Evolutionary conservation across 192 early-diverging fungal genomes (phyloP).

Genomic region (Paraglomus brasilianum): DNA sequence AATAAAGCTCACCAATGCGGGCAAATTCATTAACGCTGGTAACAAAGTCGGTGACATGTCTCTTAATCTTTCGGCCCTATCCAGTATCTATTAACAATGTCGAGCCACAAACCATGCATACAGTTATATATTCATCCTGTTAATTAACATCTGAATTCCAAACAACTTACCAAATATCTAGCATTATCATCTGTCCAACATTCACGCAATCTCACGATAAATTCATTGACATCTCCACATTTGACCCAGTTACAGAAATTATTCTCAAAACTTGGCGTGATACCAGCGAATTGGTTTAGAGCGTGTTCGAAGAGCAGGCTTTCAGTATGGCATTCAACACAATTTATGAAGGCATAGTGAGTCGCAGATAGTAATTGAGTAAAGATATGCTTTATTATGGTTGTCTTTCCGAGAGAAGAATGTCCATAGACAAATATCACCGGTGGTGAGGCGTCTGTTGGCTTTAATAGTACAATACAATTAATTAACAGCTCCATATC

Average conservation of each 20-base stretch:
- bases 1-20: constrained; percentile 57
- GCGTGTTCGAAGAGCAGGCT: constrained; percentile 77
- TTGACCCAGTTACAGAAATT: constrained; percentile 44
- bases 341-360: constrained; percentile 63
- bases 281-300: constrained; percentile 62
- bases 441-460: constrained; percentile 40
- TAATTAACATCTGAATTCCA: background rate
- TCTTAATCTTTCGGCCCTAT: constrained; percentile 78
- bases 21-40: constrained; percentile 66
- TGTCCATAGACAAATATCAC: constrained; percentile 50
- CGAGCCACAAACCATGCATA: background rate
- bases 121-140: background rate
- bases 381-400: constrained; percentile 35
- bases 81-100: constrained; percentile 58
- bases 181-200: constrained; percentile 30
- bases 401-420: constrained; percentile 51
- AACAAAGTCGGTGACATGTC: constrained; percentile 67
- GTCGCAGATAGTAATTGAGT: constrained; percentile 32
- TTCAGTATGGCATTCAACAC: constrained; percentile 73
- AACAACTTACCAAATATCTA: background rate
- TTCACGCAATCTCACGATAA: constrained; percentile 50
- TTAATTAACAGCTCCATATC: background rate
- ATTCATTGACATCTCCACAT: constrained; percentile 74
- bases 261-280: constrained; percentile 48
- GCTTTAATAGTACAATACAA: constrained; percentile 10